These are phyloP conservation scores for Nannizziopsis arthrosporioides DNA, from an alignment of 2,329 filamentous ascomycete species.

Conservation along the genomic window DNA sequence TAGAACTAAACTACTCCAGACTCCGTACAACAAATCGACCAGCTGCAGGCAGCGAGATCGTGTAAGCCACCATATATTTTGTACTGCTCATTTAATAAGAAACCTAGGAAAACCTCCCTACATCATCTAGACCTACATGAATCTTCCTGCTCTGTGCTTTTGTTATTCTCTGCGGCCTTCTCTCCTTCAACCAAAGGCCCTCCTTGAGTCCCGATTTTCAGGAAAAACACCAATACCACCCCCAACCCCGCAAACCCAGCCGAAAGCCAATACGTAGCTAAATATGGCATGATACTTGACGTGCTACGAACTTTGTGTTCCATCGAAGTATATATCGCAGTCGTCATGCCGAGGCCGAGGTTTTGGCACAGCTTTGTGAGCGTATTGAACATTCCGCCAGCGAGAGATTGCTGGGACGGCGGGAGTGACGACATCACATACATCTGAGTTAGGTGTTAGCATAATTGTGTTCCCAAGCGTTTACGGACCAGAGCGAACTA, in stretches of 20 bases:
- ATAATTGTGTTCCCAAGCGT: not conserved
- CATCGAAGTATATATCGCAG: slow-evolving; percentile 17
- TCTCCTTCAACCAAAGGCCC: not conserved
- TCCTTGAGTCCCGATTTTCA: slow-evolving; percentile 23
- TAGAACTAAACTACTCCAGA: no score
- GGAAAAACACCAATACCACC: slow-evolving; percentile 22
- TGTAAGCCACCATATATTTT: no score
- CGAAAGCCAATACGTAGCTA: slow-evolving; percentile 24
- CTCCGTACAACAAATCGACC: no score
- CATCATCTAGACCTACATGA: no score
- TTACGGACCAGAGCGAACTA: not conserved
- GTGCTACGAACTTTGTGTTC: slow-evolving; percentile 15
- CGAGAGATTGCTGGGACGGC: slow-evolving; percentile 51
- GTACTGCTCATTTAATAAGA: no score
- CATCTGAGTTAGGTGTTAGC: slow-evolving; percentile 36
- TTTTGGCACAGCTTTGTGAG: slow-evolving; percentile 44
- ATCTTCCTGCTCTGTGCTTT: no score
- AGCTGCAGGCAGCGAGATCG: no score
- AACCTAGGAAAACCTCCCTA: no score
- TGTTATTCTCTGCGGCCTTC: not conserved
- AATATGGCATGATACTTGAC: slow-evolving; percentile 19
- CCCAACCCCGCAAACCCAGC: slow-evolving; percentile 21
- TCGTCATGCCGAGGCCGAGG: slow-evolving; percentile 12
- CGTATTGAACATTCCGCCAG: slow-evolving; percentile 58
- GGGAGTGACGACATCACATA: slow-evolving; percentile 58